Percentiles rank a stretch among this genome's conserved stretches.
Evolutionary conservation across 768 basidiomycete genomes (phyloP).

Genomic region (Asterophora lycoperdoides): DNA sequence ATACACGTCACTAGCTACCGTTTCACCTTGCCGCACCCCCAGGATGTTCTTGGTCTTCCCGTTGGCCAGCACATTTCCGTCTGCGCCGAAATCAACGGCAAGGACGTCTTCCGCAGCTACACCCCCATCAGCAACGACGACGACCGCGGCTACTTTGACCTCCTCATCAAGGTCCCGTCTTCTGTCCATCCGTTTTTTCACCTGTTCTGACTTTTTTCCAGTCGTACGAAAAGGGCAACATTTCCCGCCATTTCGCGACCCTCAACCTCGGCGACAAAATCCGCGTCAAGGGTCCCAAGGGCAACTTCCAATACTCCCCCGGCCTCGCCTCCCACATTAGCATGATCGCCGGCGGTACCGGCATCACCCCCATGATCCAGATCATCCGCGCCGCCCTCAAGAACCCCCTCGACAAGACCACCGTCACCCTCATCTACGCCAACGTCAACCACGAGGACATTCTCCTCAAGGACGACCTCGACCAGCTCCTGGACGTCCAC

Average conservation of each 20-base stretch:
- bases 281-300: slow-evolving; percentile 94
- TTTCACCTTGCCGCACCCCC: slow-evolving; percentile 71
- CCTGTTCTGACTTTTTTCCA: slow-evolving; percentile 27
- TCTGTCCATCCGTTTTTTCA: neutral
- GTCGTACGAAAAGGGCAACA: slow-evolving; percentile 97
- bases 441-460: slow-evolving; percentile 94
- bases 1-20: slow-evolving; percentile 63
- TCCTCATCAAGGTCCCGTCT: slow-evolving; percentile 77
- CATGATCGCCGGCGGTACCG: slow-evolving; percentile 99
- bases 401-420: slow-evolving; percentile 82
- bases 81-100: slow-evolving; percentile 86
- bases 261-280: slow-evolving; percentile 87
- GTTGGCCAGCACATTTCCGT: slow-evolving; percentile 96
- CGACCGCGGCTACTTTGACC: slow-evolving; percentile 89
- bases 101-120: slow-evolving; percentile 87
- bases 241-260: slow-evolving; percentile 78
- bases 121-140: slow-evolving; percentile 95
- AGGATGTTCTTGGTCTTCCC: slow-evolving; percentile 86
- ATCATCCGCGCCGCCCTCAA: slow-evolving; percentile 92
- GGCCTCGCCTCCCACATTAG: slow-evolving; percentile 73
- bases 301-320: slow-evolving; percentile 83
- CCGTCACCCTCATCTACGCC: slow-evolving; percentile 88
- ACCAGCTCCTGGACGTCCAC: slow-evolving; percentile 65
- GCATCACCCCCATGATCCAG: slow-evolving; percentile 99
- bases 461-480: slow-evolving; percentile 83